These are phyloP conservation scores for Rhytidhysteron rufulum DNA, from an alignment of 2,329 filamentous ascomycete species.

Conservation along the genomic window DNA sequence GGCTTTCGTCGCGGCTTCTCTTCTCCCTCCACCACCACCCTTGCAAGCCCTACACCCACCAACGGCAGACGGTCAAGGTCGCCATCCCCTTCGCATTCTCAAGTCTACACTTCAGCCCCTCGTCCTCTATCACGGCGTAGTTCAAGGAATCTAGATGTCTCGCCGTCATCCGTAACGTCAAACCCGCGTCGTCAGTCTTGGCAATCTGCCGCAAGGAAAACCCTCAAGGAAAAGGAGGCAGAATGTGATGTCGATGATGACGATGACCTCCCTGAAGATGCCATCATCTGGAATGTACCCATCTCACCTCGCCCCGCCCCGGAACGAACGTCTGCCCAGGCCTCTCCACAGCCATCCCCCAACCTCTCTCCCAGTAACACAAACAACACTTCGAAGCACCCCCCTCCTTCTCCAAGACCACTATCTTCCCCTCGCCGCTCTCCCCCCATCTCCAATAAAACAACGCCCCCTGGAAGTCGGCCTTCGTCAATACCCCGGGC, in stretches of 20 bases:
- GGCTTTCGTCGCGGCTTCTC: constrained; percentile 39
- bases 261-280: constrained; percentile 71
- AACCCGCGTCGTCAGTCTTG: constrained; percentile 53
- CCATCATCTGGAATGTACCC: constrained; percentile 77
- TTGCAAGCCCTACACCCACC: constrained; percentile 28
- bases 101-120: constrained; percentile 19
- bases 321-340: constrained; percentile 24
- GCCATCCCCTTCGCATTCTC: constrained; percentile 29
- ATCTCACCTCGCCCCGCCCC: constrained; percentile 59
- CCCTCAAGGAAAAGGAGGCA: constrained; percentile 65
- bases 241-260: constrained; percentile 74
- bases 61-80: constrained; percentile 32
- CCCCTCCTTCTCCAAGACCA: constrained; percentile 17
- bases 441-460: constrained; percentile 14
- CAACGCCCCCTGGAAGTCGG: constrained; percentile 13
- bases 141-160: constrained; percentile 28
- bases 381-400: constrained; percentile 2
- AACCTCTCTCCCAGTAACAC: constrained; percentile 6
- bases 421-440: constrained; percentile 16
- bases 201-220: constrained; percentile 65
- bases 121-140: constrained; percentile 31
- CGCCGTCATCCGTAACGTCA: constrained; percentile 22
- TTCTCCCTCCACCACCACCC: constrained; percentile 33
- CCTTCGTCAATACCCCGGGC: constrained; percentile 50
- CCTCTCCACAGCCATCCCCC: constrained; percentile 12